Evolutionary conservation across 2,329 filamentous ascomycete species (phyloP).

Genomic region (Fusarium sp.): DNA sequence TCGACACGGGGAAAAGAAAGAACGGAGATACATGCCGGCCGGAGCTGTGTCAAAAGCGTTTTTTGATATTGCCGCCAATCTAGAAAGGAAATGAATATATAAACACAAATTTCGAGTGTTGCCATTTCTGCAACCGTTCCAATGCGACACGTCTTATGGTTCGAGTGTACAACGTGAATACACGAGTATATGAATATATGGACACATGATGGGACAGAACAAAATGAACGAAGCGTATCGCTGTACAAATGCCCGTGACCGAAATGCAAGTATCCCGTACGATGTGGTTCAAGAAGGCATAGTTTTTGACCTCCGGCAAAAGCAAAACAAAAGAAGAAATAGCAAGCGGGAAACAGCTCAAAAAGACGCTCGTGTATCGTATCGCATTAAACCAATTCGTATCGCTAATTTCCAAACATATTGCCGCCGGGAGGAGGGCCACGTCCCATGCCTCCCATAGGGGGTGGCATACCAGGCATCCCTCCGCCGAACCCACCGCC

Average conservation of each 20-base stretch:
- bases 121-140: not conserved
- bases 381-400: conserved; percentile 1
- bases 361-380: conserved; percentile 2
- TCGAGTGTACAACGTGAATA: not conserved
- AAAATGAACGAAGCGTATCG: not conserved
- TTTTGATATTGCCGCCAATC: not conserved
- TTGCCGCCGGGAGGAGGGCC: conserved; percentile 37
- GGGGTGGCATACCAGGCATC: conserved; percentile 39
- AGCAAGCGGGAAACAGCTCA: not conserved
- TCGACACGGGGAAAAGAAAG: not conserved
- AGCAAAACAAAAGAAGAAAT: conserved; percentile 3
- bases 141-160: not conserved
- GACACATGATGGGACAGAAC: not conserved
- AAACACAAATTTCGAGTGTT: not conserved
- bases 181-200: not conserved
- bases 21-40: not conserved
- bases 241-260: not conserved
- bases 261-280: not conserved
- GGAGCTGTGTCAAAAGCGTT: too few relatives aligned
- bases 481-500: conserved; percentile 43
- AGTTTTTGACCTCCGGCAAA: not conserved
- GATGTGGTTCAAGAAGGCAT: not conserved
- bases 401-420: conserved; percentile 45
- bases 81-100: not conserved
- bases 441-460: conserved; percentile 36